Conservation (phyloP, 768 basidiomycete genomes). For the Boletus pseudopeckii region DNA sequence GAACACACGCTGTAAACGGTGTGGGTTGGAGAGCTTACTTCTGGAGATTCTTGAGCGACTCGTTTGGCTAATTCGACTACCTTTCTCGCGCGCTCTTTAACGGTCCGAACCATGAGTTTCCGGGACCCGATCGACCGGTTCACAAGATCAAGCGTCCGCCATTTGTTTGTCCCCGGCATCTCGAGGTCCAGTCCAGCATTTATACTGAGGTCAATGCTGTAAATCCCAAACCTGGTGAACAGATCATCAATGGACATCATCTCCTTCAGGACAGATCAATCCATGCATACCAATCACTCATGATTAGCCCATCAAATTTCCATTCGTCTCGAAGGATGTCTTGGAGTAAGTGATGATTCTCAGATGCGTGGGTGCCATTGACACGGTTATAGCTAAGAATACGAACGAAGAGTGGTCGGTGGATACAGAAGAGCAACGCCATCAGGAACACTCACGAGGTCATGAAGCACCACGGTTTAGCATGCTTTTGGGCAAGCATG, state of each 20-base stretch:
- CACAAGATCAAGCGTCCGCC: constrained; percentile 68
- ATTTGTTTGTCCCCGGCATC: constrained; percentile 76
- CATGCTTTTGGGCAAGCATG: constrained; percentile 51
- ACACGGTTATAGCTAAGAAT: constrained; percentile 62
- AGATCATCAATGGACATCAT: background rate
- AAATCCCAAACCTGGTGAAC: constrained; percentile 61
- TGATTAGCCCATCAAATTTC: constrained; percentile 68
- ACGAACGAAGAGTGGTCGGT: background rate
- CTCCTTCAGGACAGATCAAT: background rate
- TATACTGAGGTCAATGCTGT: constrained; percentile 58
- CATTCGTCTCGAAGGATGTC: constrained; percentile 70
- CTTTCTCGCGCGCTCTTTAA: constrained; percentile 63
- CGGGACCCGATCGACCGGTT: constrained; percentile 56
- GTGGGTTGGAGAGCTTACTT: constrained; percentile 37
- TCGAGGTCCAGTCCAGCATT: constrained; percentile 82
- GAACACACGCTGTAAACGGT: background rate
- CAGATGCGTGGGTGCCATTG: constrained; percentile 70
- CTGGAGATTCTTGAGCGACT: constrained; percentile 62
- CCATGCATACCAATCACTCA: constrained; percentile 72
- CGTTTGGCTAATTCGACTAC: constrained; percentile 70
- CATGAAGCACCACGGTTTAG: constrained; percentile 56
- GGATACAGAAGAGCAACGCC: background rate
- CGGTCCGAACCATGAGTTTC: constrained; percentile 60
- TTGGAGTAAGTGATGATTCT: constrained; percentile 56
- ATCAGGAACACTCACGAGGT: constrained; percentile 48